Conservation (phyloP, 352 stramenopile species). For the Phytophthora syringae region DNA sequence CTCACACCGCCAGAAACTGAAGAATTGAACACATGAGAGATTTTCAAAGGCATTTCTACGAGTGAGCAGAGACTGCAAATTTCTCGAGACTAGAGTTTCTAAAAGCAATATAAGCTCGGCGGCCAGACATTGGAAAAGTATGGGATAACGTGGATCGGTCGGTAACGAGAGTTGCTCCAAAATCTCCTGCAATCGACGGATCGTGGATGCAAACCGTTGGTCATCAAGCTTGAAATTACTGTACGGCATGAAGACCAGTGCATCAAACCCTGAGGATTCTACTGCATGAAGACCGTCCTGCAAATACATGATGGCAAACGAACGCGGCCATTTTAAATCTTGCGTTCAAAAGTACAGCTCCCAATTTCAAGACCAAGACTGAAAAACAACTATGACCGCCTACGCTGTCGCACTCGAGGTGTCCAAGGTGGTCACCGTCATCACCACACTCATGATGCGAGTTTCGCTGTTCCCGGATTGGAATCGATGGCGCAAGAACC, state of each 20-base stretch:
- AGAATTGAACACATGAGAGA: conserved; percentile 23
- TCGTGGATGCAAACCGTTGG: no score
- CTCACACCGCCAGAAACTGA: conserved; percentile 36
- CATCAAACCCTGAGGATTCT: no score
- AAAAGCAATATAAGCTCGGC: conserved; percentile 2
- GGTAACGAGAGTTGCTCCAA: no score
- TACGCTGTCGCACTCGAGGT: conserved; percentile 7
- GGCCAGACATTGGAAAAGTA: no score
- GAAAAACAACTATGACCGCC: not conserved
- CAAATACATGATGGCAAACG: no score
- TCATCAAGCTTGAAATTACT: no score
- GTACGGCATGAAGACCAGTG: no score
- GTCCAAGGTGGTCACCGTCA: conserved; percentile 36
- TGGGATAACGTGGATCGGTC: no score
- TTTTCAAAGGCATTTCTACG: conserved; percentile 5
- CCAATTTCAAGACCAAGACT: conserved; percentile 4
- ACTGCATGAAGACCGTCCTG: no score
- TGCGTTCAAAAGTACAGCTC: conserved; percentile 1
- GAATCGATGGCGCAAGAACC: conserved; percentile 39
- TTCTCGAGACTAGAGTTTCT: conserved; percentile 16
- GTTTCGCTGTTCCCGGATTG: conserved; percentile 38
- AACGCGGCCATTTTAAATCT: conserved; percentile 22
- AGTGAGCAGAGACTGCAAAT: conserved; percentile 5
- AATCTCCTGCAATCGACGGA: no score
- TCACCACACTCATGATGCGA: conserved; percentile 35